Percentiles rank a stretch among this genome's conserved stretches.
Evolutionary conservation across 75 land plant genomes (phyloP).

Genomic region (Larix kaempferi): DNA sequence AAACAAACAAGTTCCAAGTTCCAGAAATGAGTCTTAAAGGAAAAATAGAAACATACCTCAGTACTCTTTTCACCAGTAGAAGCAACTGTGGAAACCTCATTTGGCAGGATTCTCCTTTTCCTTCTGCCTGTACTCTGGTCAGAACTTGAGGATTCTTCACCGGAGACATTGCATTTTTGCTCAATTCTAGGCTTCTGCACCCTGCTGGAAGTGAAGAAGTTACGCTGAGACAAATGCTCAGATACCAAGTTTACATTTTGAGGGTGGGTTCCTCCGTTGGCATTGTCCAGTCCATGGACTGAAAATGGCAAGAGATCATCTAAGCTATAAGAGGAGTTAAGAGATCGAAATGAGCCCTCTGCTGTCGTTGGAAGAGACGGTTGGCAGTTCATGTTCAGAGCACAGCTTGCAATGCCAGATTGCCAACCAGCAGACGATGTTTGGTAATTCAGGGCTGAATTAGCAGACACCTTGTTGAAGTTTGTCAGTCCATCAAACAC

Average conservation of each 20-base stretch:
- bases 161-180: slow-evolving; percentile 36
- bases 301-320: slow-evolving; percentile 9
- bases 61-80: slow-evolving; percentile 12
- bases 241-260: slow-evolving; percentile 8
- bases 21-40: background rate
- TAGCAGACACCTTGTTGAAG: background rate
- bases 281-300: background rate
- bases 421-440: slow-evolving; percentile 3
- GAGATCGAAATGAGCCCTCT: background rate
- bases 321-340: slow-evolving; percentile 2
- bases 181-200: slow-evolving; percentile 5
- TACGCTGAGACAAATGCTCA: background rate
- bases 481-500: slow-evolving; percentile 6
- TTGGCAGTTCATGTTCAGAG: background rate
- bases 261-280: background rate
- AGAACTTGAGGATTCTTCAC: slow-evolving; percentile 51
- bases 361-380: background rate
- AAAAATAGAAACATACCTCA: slow-evolving; percentile 24
- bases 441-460: slow-evolving; percentile 1
- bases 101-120: slow-evolving; percentile 48
- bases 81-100: slow-evolving; percentile 10
- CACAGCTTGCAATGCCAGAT: background rate
- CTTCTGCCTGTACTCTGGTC: slow-evolving; percentile 35
- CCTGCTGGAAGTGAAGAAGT: background rate
- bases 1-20: background rate